Percentiles rank a stretch among this genome's conserved stretches.
Conservation (phyloP, 768 basidiomycete genomes). For the Suillus americanus region DNA sequence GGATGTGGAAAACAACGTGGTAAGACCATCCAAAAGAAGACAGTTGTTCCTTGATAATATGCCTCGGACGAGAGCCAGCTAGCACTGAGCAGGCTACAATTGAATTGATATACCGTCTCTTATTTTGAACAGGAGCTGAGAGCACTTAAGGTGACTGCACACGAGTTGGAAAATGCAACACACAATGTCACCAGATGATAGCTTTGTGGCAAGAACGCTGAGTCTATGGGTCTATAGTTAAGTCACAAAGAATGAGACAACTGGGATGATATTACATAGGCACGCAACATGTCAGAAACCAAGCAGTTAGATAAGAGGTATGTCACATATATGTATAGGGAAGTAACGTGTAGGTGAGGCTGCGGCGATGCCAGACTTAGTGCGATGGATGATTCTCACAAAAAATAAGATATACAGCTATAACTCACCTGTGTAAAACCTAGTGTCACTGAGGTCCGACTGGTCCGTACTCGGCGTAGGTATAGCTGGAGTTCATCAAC, state of each 20-base stretch:
- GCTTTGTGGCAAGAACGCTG: not conserved
- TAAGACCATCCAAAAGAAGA: not conserved
- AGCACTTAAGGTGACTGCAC: not conserved
- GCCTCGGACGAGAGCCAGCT: too few species aligned
- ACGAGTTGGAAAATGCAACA: not conserved
- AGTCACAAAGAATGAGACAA: too few species aligned
- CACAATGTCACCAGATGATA: not conserved
- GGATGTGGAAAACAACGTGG: not conserved
- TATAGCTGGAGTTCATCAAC: too few species aligned
- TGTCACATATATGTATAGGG: too few species aligned
- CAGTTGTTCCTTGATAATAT: not conserved
- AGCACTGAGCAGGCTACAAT: not conserved
- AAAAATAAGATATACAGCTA: too few species aligned
- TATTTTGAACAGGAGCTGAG: not conserved
- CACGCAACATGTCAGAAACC: not conserved
- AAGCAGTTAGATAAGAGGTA: too few species aligned
- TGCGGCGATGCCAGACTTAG: not conserved
- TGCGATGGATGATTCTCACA: not conserved
- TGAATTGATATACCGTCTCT: not conserved
- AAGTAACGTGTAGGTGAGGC: not conserved
- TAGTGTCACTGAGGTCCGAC: too few species aligned
- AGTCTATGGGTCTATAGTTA: not conserved
- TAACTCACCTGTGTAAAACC: too few species aligned
- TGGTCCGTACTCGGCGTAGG: too few species aligned
- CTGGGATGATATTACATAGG: not conserved